Evolutionary conservation across 2,329 filamentous ascomycete species (phyloP).

Genomic region (Trichoderma simmonsii): DNA sequence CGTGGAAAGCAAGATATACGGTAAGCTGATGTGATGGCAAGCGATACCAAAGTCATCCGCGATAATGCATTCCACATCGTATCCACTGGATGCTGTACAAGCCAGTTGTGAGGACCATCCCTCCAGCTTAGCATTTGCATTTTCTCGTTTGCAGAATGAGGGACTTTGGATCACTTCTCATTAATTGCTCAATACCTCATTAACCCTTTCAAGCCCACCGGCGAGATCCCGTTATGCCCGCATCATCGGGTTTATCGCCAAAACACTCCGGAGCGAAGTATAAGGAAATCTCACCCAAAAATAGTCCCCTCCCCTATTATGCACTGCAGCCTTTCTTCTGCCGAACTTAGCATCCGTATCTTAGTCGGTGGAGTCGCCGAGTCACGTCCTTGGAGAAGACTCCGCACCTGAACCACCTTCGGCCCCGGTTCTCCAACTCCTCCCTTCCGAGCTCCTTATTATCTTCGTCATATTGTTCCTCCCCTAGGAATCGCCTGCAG

Average conservation of each 20-base stretch:
- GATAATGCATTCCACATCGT: neutral
- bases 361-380: conserved; percentile 6
- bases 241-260: neutral
- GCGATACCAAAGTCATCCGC: neutral
- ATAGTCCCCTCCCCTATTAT: neutral
- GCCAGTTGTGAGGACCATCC: neutral
- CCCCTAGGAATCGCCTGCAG: neutral
- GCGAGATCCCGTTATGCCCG: neutral
- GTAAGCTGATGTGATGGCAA: neutral
- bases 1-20: neutral
- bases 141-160: neutral
- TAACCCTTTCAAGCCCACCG: neutral
- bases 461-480: neutral
- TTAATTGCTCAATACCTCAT: neutral
- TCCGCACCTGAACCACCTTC: neutral
- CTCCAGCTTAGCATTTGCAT: neutral
- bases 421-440: neutral
- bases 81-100: neutral
- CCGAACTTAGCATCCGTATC: conserved; percentile 6
- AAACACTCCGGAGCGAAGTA: neutral
- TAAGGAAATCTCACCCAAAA: neutral
- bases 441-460: neutral
- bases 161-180: neutral
- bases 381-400: neutral
- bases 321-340: neutral